Evolutionary conservation across 2,329 filamentous ascomycete species (phyloP).

Genomic region (Sporothrix curviconia): DNA sequence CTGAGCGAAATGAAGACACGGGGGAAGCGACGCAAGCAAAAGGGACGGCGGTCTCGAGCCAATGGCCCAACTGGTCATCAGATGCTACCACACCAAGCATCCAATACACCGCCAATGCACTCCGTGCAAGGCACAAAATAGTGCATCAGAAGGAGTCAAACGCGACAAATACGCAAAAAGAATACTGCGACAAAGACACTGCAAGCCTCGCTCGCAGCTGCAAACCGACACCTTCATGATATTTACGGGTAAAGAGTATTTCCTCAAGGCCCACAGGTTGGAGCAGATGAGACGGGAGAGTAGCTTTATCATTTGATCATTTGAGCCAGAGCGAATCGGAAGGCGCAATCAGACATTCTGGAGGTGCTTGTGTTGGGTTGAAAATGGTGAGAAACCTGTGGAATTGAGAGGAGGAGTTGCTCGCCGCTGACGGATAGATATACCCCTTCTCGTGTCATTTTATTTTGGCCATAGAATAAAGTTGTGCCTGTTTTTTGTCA

Average conservation of each 20-base stretch:
- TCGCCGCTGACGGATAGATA: background rate
- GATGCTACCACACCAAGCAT: background rate
- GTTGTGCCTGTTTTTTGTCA: too few relatives aligned
- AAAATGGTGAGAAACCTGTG: background rate
- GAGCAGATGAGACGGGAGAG: too few relatives aligned
- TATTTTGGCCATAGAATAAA: too few relatives aligned
- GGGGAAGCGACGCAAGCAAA: background rate
- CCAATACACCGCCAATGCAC: too few relatives aligned
- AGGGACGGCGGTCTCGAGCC: background rate
- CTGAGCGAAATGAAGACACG: background rate
- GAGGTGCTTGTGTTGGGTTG: background rate
- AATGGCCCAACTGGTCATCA: background rate
- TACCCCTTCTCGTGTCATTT: slow-evolving; percentile 2
- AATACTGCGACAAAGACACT: too few relatives aligned
- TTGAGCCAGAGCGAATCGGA: background rate
- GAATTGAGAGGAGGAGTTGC: background rate
- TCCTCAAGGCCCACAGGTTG: too few relatives aligned
- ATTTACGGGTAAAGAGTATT: too few relatives aligned
- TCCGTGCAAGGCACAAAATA: too few relatives aligned
- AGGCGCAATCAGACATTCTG: background rate
- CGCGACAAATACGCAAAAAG: background rate
- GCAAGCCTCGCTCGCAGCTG: too few relatives aligned
- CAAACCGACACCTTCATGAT: too few relatives aligned
- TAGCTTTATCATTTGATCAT: background rate
- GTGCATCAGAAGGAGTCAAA: too few relatives aligned